Conservation (phyloP, 306 rosid species). For the Prunus persica region DNA sequence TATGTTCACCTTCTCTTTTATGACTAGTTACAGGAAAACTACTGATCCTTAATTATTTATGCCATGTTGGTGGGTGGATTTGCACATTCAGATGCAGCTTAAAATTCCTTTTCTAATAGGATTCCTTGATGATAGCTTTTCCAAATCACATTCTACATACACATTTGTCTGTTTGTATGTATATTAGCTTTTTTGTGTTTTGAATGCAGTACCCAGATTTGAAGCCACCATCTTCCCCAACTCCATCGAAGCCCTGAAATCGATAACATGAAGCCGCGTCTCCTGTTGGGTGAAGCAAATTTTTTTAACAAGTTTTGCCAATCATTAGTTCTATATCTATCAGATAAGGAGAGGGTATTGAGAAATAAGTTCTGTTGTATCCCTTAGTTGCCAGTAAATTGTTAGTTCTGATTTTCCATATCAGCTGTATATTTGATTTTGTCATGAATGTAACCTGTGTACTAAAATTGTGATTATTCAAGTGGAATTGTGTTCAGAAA, state of each 20-base stretch:
- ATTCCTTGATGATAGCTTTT: too few relatives aligned
- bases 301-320: conserved; percentile 13
- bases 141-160: neutral
- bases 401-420: neutral
- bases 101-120: neutral
- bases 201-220: conserved; percentile 66
- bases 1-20: conserved; percentile 30
- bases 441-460: neutral
- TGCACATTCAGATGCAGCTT: neutral
- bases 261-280: conserved; percentile 22
- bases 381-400: neutral
- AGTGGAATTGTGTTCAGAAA: neutral
- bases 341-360: neutral
- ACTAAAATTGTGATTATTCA: neutral
- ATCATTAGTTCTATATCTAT: neutral
- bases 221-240: conserved; percentile 82
- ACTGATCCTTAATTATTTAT: neutral
- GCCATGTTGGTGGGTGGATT: neutral
- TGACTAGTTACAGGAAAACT: neutral
- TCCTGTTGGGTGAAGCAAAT: conserved; percentile 8
- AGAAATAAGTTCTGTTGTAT: neutral
- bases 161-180: neutral
- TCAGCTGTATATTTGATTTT: neutral
- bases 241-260: conserved; percentile 60
- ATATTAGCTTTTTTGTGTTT: neutral